phyloP scores from a whole-genome alignment of 2,329 filamentous ascomycete genomes.

The Verticillium albo-atrum region DNA sequence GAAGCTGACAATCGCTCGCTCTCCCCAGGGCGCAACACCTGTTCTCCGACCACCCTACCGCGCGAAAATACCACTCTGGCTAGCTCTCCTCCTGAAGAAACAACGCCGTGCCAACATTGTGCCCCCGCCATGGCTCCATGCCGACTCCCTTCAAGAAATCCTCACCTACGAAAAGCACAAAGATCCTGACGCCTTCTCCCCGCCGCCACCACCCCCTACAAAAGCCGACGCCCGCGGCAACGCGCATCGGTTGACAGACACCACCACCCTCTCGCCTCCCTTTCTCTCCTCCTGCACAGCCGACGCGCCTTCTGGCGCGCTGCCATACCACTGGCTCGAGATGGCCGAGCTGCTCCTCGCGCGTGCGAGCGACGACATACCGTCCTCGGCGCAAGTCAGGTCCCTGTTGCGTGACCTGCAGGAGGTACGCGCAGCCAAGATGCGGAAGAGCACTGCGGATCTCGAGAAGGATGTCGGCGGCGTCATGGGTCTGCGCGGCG shows the following conservation, averaged over 20 bases:
- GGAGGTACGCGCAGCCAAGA: slow-evolving; percentile 86
- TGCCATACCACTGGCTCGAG: slow-evolving; percentile 97
- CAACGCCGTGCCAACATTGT: slow-evolving; percentile 91
- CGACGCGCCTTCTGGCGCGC: slow-evolving; percentile 59
- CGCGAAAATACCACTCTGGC: slow-evolving; percentile 81
- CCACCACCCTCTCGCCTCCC: slow-evolving; percentile 55
- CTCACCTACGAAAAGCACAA: slow-evolving; percentile 75
- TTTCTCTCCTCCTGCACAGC: slow-evolving; percentile 75
- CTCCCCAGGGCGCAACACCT: slow-evolving; percentile 67
- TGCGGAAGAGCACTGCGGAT: slow-evolving; percentile 68
- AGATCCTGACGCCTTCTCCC: slow-evolving; percentile 69
- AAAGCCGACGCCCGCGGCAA: slow-evolving; percentile 42
- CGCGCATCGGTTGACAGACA: slow-evolving; percentile 26
- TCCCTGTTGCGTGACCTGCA: slow-evolving; percentile 74
- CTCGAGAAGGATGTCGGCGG: slow-evolving; percentile 69
- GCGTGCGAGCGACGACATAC: slow-evolving; percentile 78
- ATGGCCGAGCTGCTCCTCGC: slow-evolving; percentile 82
- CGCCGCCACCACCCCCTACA: slow-evolving; percentile 64
- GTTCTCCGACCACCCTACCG: slow-evolving; percentile 77
- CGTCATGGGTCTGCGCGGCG: slow-evolving; percentile 64
- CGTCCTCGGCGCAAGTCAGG: slow-evolving; percentile 66
- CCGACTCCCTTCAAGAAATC: slow-evolving; percentile 69
- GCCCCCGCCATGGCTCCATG: slow-evolving; percentile 82
- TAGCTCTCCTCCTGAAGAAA: slow-evolving; percentile 89
- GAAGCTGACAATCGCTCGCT: neutral